A percentile compares a stretch with the other conserved stretches of the same genome.
Conservation (phyloP, 176 grass and related monocot genomes). For the Oryza officinalis region DNA sequence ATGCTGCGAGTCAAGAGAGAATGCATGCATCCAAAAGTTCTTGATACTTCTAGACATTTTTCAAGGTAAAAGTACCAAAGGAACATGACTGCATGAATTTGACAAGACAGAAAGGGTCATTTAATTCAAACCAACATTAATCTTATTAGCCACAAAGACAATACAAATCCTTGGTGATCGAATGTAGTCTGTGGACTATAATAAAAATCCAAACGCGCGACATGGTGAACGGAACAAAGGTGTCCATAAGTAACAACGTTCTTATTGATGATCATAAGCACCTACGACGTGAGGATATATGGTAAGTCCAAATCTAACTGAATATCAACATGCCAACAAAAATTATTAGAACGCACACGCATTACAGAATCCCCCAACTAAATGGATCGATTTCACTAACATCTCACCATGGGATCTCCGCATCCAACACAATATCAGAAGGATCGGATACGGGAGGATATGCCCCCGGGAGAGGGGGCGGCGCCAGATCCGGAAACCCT, state of each 20-base stretch:
- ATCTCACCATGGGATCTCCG: neutral
- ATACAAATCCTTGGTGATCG: neutral
- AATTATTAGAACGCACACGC: neutral
- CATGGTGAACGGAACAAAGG: neutral
- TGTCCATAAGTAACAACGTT: neutral
- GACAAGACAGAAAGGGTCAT: neutral
- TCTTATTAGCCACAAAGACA: neutral
- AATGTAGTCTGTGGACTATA: neutral
- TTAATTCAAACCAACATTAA: neutral
- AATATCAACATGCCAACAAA: neutral
- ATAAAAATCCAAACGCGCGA: neutral
- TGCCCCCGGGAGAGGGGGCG: neutral
- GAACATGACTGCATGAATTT: neutral
- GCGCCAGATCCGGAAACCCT: conserved; percentile 47
- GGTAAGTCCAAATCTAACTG: neutral
- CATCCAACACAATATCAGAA: neutral
- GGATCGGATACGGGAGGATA: neutral
- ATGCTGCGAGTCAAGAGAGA: neutral
- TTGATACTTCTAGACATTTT: neutral
- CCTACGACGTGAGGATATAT: neutral
- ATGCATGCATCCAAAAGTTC: neutral
- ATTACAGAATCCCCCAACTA: neutral
- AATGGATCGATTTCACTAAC: neutral
- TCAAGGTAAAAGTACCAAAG: neutral
- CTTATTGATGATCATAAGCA: neutral